phyloP scores from a whole-genome alignment of 768 basidiomycete species.

The Auricularia sp. region DNA sequence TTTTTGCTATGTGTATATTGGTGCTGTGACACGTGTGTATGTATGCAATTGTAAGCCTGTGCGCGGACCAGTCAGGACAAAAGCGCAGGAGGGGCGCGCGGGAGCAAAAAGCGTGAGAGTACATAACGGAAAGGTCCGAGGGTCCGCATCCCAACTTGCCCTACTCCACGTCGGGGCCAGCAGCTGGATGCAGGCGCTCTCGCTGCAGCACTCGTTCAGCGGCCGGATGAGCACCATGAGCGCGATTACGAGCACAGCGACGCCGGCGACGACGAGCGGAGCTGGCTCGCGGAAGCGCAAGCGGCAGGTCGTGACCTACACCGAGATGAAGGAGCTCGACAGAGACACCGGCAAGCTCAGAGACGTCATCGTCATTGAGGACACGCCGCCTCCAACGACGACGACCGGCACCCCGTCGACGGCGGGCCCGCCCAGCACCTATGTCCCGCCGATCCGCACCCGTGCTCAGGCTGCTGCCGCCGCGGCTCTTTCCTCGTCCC shows the following conservation, averaged over 20 bases:
- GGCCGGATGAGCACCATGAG: neutral
- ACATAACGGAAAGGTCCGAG: neutral
- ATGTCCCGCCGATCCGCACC: constrained; percentile 68
- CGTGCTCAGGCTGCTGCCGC: constrained; percentile 80
- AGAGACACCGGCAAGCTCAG: constrained; percentile 54
- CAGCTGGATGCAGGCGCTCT: neutral
- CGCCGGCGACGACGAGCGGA: constrained; percentile 51
- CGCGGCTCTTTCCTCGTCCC: constrained; percentile 37
- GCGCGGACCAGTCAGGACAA: too few relatives aligned
- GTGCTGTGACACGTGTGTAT: neutral
- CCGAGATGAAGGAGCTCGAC: constrained; percentile 82
- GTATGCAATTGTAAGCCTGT: neutral
- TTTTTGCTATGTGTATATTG: neutral
- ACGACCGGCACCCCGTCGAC: constrained; percentile 56
- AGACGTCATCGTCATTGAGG: constrained; percentile 88
- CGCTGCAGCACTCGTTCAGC: neutral
- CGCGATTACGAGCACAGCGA: constrained; percentile 4
- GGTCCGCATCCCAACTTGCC: neutral
- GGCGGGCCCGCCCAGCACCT: constrained; percentile 68
- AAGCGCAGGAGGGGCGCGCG: neutral
- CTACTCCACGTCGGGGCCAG: neutral
- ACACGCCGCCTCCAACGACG: constrained; percentile 62
- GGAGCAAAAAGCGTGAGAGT: neutral
- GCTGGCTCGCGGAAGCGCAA: constrained; percentile 66
- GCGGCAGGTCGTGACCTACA: constrained; percentile 78